Conservation (phyloP, 2,329 filamentous ascomycete genomes). For the Colletotrichum tanaceti region DNA sequence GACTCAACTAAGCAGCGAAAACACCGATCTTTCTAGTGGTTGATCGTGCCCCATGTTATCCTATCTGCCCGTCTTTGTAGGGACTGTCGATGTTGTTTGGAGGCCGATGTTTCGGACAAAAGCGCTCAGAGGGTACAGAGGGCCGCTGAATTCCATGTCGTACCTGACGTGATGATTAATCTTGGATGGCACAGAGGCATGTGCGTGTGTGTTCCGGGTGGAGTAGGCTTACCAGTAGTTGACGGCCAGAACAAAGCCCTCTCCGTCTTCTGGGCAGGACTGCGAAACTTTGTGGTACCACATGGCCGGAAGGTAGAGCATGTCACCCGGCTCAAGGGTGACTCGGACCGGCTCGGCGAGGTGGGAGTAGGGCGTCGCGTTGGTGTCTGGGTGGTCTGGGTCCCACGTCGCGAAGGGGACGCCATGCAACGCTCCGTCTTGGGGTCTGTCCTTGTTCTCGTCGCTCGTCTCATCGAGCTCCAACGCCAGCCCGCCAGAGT, state of each 20-base stretch:
- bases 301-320: constrained; percentile 84
- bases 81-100: constrained; percentile 1
- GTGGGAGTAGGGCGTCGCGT: constrained; percentile 68
- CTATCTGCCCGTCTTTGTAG: no score
- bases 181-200: not conserved
- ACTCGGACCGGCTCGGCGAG: constrained; percentile 73
- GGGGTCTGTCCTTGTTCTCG: constrained; percentile 48
- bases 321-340: constrained; percentile 77
- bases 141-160: constrained; percentile 80
- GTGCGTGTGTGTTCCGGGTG: not conserved
- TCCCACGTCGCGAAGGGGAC: constrained; percentile 82
- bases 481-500: constrained; percentile 45
- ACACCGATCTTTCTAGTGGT: constrained; percentile 6
- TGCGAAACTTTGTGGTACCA: constrained; percentile 88
- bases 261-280: constrained; percentile 72
- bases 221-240: constrained; percentile 82
- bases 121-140: constrained; percentile 70
- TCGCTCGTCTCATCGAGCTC: constrained; percentile 46
- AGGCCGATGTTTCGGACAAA: constrained; percentile 62
- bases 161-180: constrained; percentile 65
- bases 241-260: constrained; percentile 80
- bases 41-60: not conserved
- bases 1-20: constrained; percentile 29
- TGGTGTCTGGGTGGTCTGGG: constrained; percentile 66
- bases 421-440: constrained; percentile 40